phyloP scores from a whole-genome alignment of 306 rosid species.

The Elaeagnus macrophylla region DNA sequence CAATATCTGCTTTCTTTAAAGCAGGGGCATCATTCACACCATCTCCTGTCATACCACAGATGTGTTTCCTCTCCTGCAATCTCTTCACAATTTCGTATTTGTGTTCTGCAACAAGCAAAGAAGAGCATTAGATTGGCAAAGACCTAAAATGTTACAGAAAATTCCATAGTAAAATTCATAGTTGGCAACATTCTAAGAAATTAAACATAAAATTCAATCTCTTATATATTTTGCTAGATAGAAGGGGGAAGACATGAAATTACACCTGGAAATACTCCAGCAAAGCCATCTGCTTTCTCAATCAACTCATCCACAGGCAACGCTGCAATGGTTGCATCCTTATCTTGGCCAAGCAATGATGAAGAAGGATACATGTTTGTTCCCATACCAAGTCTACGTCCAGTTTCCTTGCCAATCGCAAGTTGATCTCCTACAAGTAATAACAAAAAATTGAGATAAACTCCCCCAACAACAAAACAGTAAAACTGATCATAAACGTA shows the following conservation, averaged over 20 bases:
- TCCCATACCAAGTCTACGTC: conserved; percentile 98
- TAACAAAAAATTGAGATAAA: conserved; percentile 12
- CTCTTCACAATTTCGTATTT: conserved; percentile 93
- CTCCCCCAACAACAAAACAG: conserved; percentile 10
- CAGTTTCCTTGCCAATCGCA: conserved; percentile 97
- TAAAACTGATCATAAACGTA: not conserved
- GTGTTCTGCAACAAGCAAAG: conserved; percentile 56
- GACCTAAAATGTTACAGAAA: not conserved
- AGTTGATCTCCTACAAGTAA: conserved; percentile 71
- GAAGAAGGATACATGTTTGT: conserved; percentile 99
- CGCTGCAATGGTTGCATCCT: conserved; percentile 61
- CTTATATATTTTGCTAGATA: not conserved
- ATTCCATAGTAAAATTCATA: not conserved
- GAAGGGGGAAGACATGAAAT: not conserved
- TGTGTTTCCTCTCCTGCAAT: conserved; percentile 92
- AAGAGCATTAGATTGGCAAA: conserved; percentile 16
- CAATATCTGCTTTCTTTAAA: conserved; percentile 89
- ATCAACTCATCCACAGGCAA: conserved; percentile 95
- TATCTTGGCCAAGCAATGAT: conserved; percentile 83
- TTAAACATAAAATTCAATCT: not conserved
- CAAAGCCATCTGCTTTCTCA: conserved; percentile 98
- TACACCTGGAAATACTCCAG: conserved; percentile 97
- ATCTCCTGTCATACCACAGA: conserved; percentile 99
- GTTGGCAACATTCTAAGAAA: not conserved
- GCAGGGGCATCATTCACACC: conserved; percentile 99